These are phyloP conservation scores for Acrocalymma vagum DNA, from an alignment of 2,329 filamentous ascomycete genomes.

Conservation along the genomic window DNA sequence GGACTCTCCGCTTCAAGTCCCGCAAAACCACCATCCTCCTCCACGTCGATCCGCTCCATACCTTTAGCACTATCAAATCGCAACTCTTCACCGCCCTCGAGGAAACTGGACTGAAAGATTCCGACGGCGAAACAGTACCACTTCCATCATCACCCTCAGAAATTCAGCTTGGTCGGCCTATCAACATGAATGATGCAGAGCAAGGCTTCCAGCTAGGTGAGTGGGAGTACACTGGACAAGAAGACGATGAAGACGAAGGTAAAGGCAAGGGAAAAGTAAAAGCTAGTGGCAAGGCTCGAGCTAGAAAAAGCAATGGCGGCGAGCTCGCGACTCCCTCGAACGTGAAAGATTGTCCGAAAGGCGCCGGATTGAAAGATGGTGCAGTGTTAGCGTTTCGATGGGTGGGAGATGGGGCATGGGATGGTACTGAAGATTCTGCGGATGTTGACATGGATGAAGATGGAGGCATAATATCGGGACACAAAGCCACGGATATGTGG, in stretches of 20 bases:
- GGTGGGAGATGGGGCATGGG: constrained; percentile 34
- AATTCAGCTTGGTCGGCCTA: constrained; percentile 52
- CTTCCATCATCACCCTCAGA: constrained; percentile 50
- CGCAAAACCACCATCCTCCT: constrained; percentile 57
- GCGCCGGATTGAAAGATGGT: constrained; percentile 43
- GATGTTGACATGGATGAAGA: constrained; percentile 23
- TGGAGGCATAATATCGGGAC: constrained; percentile 7
- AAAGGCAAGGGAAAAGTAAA: constrained; percentile 53
- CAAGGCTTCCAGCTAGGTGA: constrained; percentile 50
- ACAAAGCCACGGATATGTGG: constrained; percentile 35
- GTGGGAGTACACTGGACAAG: constrained; percentile 36
- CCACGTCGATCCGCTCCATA: constrained; percentile 53
- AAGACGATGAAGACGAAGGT: constrained; percentile 34
- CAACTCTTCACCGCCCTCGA: constrained; percentile 52
- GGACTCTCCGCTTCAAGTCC: constrained; percentile 58
- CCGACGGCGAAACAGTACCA: constrained; percentile 41
- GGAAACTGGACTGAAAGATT: constrained; percentile 45
- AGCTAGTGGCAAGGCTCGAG: constrained; percentile 28
- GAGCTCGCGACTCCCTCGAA: constrained; percentile 6
- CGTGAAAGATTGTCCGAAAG: constrained; percentile 43
- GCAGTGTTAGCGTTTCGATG: constrained; percentile 48
- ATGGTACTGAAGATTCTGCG: constrained; percentile 23
- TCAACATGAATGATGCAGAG: constrained; percentile 49
- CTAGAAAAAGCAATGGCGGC: constrained; percentile 9
- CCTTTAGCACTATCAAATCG: constrained; percentile 50